These are phyloP conservation scores for Verticillium klebahnii DNA, from an alignment of 2,329 filamentous ascomycete genomes.

Conservation along the genomic window DNA sequence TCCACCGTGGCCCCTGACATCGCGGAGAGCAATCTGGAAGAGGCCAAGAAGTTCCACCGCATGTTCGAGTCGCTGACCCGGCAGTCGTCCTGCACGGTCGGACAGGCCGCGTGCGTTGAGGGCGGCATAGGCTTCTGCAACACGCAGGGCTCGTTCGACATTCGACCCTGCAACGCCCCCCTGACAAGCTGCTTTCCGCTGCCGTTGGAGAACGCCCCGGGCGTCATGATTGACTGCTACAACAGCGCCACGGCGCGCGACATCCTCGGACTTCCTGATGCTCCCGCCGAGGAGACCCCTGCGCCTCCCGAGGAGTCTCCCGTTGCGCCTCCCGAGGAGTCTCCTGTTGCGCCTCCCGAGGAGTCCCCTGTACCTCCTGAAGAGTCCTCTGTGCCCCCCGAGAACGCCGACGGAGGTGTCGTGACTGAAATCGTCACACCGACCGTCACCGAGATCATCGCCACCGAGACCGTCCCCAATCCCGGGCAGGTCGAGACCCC, in stretches of 20 bases:
- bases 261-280: conserved; percentile 31
- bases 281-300: conserved; percentile 9
- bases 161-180: conserved; percentile 27
- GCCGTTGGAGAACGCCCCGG: conserved; percentile 43
- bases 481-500: conserved; percentile 1
- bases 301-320: conserved; percentile 1
- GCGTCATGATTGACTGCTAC: conserved; percentile 45
- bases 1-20: conserved; percentile 34
- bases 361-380: neutral
- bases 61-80: conserved; percentile 39
- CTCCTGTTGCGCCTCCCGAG: no score
- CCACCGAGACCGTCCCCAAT: conserved; percentile 9
- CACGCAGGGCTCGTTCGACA: conserved; percentile 32
- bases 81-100: conserved; percentile 38
- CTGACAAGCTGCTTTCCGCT: conserved; percentile 45
- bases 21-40: conserved; percentile 39
- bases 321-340: neutral
- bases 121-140: conserved; percentile 45
- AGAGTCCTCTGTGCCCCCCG: neutral
- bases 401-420: neutral
- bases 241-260: conserved; percentile 31
- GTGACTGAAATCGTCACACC: conserved; percentile 7
- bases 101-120: conserved; percentile 48
- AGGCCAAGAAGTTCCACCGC: conserved; percentile 41
- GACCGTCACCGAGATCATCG: conserved; percentile 4